phyloP scores from a whole-genome alignment of 257 asterid species.

The Solanum clarkiae region DNA sequence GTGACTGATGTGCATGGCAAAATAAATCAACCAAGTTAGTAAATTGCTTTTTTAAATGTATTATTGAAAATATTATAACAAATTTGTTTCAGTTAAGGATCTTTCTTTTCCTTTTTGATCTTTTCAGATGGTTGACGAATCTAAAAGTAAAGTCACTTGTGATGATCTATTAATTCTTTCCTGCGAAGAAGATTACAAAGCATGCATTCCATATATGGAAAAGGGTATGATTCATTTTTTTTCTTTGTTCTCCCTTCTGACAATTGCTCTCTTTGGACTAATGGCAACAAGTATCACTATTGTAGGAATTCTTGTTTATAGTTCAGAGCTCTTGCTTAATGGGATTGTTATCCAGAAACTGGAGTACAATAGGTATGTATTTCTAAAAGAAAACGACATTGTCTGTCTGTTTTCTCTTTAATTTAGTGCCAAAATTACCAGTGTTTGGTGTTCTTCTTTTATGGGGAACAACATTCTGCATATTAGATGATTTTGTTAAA shows the following conservation, averaged over 20 bases:
- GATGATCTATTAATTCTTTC: conserved; percentile 46
- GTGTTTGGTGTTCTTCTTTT: background rate
- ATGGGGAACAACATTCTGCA: background rate
- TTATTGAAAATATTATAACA: background rate
- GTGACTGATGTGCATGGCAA: background rate
- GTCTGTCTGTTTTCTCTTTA: background rate
- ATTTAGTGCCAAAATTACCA: background rate
- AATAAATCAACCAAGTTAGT: background rate
- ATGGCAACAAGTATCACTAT: conserved; percentile 4
- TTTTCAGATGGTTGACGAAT: conserved; percentile 34
- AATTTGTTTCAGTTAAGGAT: background rate
- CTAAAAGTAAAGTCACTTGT: conserved; percentile 9
- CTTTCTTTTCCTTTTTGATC: conserved; percentile 1
- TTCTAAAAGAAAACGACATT: background rate
- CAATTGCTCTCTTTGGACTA: conserved; percentile 1
- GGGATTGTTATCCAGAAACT: conserved; percentile 64
- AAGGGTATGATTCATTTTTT: conserved; percentile 27
- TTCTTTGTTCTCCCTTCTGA: background rate
- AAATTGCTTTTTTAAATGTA: background rate
- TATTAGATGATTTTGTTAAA: background rate
- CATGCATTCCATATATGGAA: conserved; percentile 45
- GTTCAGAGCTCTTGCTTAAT: conserved; percentile 67
- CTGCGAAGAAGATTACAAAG: conserved; percentile 40
- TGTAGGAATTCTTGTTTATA: conserved; percentile 55
- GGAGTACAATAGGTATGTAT: conserved; percentile 49